These are phyloP conservation scores for Stenogyne calaminthoides DNA, from an alignment of 305 asterid species.

Conservation along the genomic window DNA sequence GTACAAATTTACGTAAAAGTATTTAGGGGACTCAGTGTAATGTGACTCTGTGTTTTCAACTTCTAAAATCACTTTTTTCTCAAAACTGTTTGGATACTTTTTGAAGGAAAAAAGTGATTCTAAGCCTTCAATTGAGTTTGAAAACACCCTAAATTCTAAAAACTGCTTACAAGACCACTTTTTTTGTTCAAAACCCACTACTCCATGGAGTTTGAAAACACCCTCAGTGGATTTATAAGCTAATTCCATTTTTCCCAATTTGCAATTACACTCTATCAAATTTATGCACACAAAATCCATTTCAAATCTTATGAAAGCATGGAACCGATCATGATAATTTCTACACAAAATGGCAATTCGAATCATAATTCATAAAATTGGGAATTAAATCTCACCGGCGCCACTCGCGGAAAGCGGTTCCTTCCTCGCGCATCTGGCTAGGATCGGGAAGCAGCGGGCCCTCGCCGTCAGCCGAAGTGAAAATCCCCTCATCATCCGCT, in stretches of 20 bases:
- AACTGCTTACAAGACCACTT: no score
- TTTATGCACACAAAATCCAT: neutral
- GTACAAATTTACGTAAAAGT: no score
- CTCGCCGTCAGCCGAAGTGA: slow-evolving; percentile 50
- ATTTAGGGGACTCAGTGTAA: no score
- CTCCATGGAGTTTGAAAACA: no score
- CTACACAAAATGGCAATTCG: neutral
- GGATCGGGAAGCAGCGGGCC: slow-evolving; percentile 91
- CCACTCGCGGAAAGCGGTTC: slow-evolving; percentile 90
- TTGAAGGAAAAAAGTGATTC: no score
- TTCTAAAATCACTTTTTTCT: no score
- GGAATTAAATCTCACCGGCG: slow-evolving; percentile 60
- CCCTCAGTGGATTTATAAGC: no score
- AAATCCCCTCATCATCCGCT: slow-evolving; percentile 58
- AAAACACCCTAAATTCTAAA: no score
- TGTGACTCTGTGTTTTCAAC: neutral
- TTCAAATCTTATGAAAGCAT: neutral
- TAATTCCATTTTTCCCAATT: no score
- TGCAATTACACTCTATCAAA: neutral
- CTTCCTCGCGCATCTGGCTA: slow-evolving; percentile 81
- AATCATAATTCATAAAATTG: neutral
- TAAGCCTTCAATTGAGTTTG: no score
- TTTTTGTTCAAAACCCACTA: no score
- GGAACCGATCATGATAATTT: neutral
- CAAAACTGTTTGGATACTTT: no score